Conservation (phyloP, 2,329 filamentous ascomycete species). For the Aureobasidium sp. region DNA sequence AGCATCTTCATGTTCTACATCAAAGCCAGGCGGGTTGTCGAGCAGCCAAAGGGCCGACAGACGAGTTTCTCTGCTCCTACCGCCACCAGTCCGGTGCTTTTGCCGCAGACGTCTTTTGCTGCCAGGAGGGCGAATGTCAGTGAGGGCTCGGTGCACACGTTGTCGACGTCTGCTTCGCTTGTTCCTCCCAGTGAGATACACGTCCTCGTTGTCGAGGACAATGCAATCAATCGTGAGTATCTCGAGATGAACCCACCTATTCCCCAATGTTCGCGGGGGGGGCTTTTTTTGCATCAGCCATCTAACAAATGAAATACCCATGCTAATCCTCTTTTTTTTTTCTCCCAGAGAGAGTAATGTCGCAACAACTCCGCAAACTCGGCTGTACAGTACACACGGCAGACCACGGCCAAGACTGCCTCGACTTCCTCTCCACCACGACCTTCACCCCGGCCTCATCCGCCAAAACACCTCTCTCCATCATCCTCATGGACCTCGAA, state of each 20-base stretch:
- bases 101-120: neutral
- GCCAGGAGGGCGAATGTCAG: slow-evolving; percentile 4
- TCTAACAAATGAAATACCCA: too few species aligned
- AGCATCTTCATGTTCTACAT: slow-evolving; percentile 62
- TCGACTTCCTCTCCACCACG: slow-evolving; percentile 23
- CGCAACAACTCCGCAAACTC: slow-evolving; percentile 24
- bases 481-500: slow-evolving; percentile 27
- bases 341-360: slow-evolving; percentile 20
- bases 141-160: neutral
- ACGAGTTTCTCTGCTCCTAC: slow-evolving; percentile 7
- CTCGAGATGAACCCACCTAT: neutral
- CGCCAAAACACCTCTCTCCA: slow-evolving; percentile 18
- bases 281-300: slow-evolving; percentile 1
- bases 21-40: slow-evolving; percentile 44
- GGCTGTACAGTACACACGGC: slow-evolving; percentile 25
- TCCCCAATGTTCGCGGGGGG: too few species aligned
- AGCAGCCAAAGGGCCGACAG: slow-evolving; percentile 8
- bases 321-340: too few species aligned
- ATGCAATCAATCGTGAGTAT: slow-evolving; percentile 23
- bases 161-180: neutral
- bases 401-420: slow-evolving; percentile 25
- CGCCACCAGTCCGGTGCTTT: neutral
- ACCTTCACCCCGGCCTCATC: slow-evolving; percentile 16
- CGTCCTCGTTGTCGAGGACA: slow-evolving; percentile 27
- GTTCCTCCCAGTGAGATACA: slow-evolving; percentile 1